Percentiles rank a stretch among this genome's conserved stretches.
These are phyloP conservation scores for Penicillium argentinense DNA, from an alignment of 495 filamentous ascomycete species.

Conservation along the genomic window DNA sequence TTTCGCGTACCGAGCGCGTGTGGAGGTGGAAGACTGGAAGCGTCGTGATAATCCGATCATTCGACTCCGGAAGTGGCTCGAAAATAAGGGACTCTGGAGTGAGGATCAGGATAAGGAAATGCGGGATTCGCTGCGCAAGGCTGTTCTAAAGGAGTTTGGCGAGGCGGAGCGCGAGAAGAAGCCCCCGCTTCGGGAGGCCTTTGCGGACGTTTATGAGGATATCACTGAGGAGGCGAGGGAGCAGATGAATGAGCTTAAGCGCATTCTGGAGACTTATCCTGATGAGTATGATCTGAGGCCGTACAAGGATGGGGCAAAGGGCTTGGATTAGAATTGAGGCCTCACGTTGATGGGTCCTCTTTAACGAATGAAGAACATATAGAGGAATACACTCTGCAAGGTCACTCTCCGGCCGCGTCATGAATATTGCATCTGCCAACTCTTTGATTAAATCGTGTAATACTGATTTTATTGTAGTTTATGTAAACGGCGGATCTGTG, in stretches of 20 bases:
- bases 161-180: conserved; percentile 90
- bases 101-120: conserved; percentile 78
- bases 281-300: conserved; percentile 85
- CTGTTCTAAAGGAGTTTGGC: conserved; percentile 79
- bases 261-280: conserved; percentile 80
- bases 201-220: conserved; percentile 85
- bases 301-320: conserved; percentile 75
- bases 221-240: conserved; percentile 75
- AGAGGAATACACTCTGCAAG: too few relatives aligned
- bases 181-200: conserved; percentile 73
- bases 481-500: too few relatives aligned
- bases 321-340: conserved; percentile 49
- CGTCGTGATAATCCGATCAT: conserved; percentile 92
- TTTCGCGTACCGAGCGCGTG: conserved; percentile 89
- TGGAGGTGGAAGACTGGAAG: conserved; percentile 99
- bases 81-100: conserved; percentile 77
- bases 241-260: conserved; percentile 78
- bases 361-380: too few relatives aligned
- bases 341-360: too few relatives aligned
- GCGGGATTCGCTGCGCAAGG: conserved; percentile 63
- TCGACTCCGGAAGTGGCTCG: conserved; percentile 87
- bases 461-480: too few relatives aligned
- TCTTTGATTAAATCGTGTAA: too few relatives aligned
- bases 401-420: too few relatives aligned
- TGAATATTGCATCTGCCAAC: too few relatives aligned